phyloP scores from a whole-genome alignment of 2,329 filamentous ascomycete genomes.

The Curvularia hawaiiensis region DNA sequence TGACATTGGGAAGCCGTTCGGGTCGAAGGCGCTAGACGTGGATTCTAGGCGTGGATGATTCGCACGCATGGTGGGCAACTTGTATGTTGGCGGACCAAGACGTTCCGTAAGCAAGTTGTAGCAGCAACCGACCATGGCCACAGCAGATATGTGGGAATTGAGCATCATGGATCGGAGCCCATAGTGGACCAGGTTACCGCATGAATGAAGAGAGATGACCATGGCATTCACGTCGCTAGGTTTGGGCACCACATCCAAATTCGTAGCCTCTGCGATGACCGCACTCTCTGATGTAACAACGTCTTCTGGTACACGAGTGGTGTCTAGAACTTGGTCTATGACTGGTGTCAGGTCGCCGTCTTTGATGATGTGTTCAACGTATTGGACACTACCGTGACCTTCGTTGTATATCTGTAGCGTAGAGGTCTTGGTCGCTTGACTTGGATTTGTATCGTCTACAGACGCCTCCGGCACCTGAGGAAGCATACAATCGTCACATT shows the following conservation, averaged over 20 bases:
- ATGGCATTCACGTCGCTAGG: slow-evolving; percentile 61
- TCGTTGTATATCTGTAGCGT: slow-evolving; percentile 55
- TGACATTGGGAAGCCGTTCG: slow-evolving; percentile 94
- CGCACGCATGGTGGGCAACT: slow-evolving; percentile 77
- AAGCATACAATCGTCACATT: slow-evolving; percentile 17
- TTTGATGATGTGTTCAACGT: slow-evolving; percentile 75
- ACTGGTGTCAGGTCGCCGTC: slow-evolving; percentile 74
- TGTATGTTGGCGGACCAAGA: slow-evolving; percentile 84
- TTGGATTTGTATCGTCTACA: not conserved
- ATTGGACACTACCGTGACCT: slow-evolving; percentile 74
- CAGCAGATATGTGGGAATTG: slow-evolving; percentile 83
- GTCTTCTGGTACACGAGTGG: slow-evolving; percentile 35
- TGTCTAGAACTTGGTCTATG: slow-evolving; percentile 64
- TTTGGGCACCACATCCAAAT: slow-evolving; percentile 38
- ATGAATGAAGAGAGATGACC: slow-evolving; percentile 95
- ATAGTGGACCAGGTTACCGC: slow-evolving; percentile 95
- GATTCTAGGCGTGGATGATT: slow-evolving; percentile 70
- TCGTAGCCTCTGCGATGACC: slow-evolving; percentile 27
- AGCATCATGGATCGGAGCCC: slow-evolving; percentile 84
- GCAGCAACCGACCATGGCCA: slow-evolving; percentile 96
- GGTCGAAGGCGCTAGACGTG: slow-evolving; percentile 76
- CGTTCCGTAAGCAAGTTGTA: slow-evolving; percentile 96
- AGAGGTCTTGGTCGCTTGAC: slow-evolving; percentile 33
- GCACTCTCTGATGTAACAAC: slow-evolving; percentile 33
- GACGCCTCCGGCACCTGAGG: not conserved